Percentiles rank a stretch among this genome's conserved stretches.
Evolutionary conservation across 495 filamentous ascomycete species (phyloP).

Genomic region (Platismatia glauca): DNA sequence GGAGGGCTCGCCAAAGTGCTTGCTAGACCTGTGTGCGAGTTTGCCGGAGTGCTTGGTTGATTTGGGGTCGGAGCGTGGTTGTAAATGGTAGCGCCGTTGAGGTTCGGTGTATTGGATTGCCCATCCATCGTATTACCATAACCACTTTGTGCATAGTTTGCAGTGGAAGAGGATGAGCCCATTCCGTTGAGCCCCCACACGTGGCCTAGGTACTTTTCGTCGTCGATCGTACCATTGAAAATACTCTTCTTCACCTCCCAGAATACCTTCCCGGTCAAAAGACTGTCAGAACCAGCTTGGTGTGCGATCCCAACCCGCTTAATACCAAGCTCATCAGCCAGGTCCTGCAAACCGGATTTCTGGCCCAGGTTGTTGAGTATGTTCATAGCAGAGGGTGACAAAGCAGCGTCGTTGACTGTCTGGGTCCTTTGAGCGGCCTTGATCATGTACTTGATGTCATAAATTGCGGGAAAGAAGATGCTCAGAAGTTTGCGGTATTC

Average conservation of each 20-base stretch:
- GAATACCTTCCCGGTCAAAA: slow-evolving; percentile 88
- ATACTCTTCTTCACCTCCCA: slow-evolving; percentile 79
- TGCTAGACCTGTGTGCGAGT: slow-evolving; percentile 40
- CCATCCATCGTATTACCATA: slow-evolving; percentile 26
- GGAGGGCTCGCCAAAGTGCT: slow-evolving; percentile 53
- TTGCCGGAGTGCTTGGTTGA: slow-evolving; percentile 66
- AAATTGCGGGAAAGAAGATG: slow-evolving; percentile 84
- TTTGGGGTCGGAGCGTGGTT: slow-evolving; percentile 37
- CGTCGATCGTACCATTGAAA: slow-evolving; percentile 69
- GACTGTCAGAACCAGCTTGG: slow-evolving; percentile 82
- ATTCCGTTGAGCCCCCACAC: slow-evolving; percentile 77
- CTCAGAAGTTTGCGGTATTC: slow-evolving; percentile 78
- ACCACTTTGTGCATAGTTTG: slow-evolving; percentile 1
- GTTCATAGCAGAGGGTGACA: slow-evolving; percentile 52
- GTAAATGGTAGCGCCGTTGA: slow-evolving; percentile 52
- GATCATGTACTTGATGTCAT: slow-evolving; percentile 96
- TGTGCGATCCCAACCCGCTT: slow-evolving; percentile 79
- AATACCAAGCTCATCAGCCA: slow-evolving; percentile 85
- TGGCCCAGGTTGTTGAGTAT: slow-evolving; percentile 71
- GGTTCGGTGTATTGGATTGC: slow-evolving; percentile 38
- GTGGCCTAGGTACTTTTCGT: slow-evolving; percentile 67
- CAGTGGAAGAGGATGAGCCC: slow-evolving; percentile 22
- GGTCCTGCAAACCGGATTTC: slow-evolving; percentile 83
- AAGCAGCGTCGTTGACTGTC: slow-evolving; percentile 48
- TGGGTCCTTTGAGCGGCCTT: slow-evolving; percentile 67